phyloP scores from a whole-genome alignment of 2,329 filamentous ascomycete genomes.

The Nemania bipapillata region DNA sequence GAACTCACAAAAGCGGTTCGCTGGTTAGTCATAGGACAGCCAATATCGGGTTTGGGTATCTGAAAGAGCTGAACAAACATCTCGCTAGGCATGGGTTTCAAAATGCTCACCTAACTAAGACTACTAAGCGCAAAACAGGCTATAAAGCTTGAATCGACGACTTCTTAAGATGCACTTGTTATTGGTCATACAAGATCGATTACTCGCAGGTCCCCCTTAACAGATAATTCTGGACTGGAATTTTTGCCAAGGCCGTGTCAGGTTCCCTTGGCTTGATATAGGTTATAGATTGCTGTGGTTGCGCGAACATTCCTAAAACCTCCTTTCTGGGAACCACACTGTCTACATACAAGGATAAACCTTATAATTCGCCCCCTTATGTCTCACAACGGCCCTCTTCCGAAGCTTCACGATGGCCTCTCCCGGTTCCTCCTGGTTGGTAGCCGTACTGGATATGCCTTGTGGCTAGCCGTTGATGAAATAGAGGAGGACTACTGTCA shows the following conservation, averaged over 20 bases:
- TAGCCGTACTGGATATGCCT: too few species aligned
- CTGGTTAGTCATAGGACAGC: too few species aligned
- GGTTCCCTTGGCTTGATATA: neutral
- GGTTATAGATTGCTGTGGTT: too few species aligned
- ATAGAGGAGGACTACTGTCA: too few species aligned
- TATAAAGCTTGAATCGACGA: neutral
- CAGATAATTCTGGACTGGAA: slow-evolving; percentile 38
- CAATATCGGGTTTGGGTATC: neutral
- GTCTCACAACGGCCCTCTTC: too few species aligned
- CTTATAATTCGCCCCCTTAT: too few species aligned
- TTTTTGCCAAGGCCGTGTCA: slow-evolving; percentile 38
- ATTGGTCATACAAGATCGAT: neutral
- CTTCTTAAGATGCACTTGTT: neutral
- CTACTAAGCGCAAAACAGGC: neutral
- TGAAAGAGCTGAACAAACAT: neutral
- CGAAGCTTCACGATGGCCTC: too few species aligned
- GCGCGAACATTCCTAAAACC: too few species aligned
- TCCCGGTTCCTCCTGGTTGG: too few species aligned
- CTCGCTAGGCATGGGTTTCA: neutral
- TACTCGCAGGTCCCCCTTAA: slow-evolving; percentile 36
- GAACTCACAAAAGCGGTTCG: neutral
- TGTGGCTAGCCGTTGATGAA: too few species aligned
- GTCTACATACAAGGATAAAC: too few species aligned
- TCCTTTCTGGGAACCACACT: too few species aligned
- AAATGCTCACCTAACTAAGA: slow-evolving; percentile 21